These are phyloP conservation scores for Furcasterigmium furcatum DNA, from an alignment of 2,329 filamentous ascomycete species.

Conservation along the genomic window DNA sequence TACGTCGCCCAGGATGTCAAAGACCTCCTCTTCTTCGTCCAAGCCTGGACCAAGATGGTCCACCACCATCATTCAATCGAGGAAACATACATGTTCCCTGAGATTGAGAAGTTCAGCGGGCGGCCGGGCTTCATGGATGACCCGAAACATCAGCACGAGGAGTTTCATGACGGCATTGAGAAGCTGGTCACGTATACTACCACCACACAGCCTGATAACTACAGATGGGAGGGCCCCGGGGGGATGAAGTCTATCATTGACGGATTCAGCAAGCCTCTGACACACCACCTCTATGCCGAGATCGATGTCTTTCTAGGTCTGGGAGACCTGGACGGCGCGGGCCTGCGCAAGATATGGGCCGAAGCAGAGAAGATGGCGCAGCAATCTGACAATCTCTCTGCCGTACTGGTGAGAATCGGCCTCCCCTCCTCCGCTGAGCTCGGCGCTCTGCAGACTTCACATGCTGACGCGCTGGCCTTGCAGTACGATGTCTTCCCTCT, in stretches of 20 bases:
- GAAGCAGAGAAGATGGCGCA: constrained; percentile 12
- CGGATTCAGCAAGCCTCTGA: constrained; percentile 15
- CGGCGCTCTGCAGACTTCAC: neutral
- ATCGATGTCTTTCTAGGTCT: constrained; percentile 19
- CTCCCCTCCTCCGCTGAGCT: neutral
- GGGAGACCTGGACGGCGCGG: constrained; percentile 14
- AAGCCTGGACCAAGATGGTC: constrained; percentile 26
- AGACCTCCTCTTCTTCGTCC: constrained; percentile 17
- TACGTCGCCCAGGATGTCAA: constrained; percentile 12
- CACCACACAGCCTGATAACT: constrained; percentile 15
- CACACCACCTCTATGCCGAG: constrained; percentile 22
- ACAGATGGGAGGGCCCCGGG: constrained; percentile 15
- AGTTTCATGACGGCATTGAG: constrained; percentile 23
- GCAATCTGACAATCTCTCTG: constrained; percentile 8
- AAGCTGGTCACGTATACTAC: constrained; percentile 20
- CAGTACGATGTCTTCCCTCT: constrained; percentile 17
- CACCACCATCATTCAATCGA: constrained; percentile 30
- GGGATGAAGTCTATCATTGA: constrained; percentile 20
- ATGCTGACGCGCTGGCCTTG: neutral
- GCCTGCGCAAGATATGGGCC: constrained; percentile 11
- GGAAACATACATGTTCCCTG: constrained; percentile 28
- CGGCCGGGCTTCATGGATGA: constrained; percentile 24
- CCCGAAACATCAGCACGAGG: constrained; percentile 26
- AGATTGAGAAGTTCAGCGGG: constrained; percentile 23
- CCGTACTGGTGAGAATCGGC: constrained; percentile 9